Conservation (phyloP, 345 rosid species). For the Gossypium australe region DNA sequence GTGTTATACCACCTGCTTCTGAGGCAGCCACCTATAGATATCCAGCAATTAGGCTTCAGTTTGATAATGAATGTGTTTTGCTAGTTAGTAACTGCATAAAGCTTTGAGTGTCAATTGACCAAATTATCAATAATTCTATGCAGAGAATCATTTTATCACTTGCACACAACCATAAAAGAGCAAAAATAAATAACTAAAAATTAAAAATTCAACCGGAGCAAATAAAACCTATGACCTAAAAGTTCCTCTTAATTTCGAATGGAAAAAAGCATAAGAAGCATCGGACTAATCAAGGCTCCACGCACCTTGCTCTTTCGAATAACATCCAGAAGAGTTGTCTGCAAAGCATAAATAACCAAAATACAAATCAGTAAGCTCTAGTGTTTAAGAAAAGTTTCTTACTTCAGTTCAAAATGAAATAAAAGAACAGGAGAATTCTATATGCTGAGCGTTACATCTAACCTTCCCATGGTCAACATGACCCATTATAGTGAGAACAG, state of each 20-base stretch:
- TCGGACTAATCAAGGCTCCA: constrained; percentile 18
- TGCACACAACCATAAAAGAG: neutral
- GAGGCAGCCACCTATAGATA: constrained; percentile 77
- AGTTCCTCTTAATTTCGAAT: neutral
- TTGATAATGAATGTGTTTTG: neutral
- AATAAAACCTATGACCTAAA: constrained; percentile 1
- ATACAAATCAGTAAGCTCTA: constrained; percentile 28
- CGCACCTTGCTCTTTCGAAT: constrained; percentile 93
- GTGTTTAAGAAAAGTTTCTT: neutral
- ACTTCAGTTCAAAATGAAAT: neutral
- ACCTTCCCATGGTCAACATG: constrained; percentile 99
- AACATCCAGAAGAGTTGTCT: constrained; percentile 94
- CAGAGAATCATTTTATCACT: constrained; percentile 2
- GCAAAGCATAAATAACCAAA: constrained; percentile 31
- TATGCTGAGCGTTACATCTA: constrained; percentile 7
- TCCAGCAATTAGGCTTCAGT: constrained; percentile 22
- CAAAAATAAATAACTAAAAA: neutral
- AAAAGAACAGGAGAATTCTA: neutral
- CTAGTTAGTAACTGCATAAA: constrained; percentile 13
- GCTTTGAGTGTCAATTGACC: constrained; percentile 7
- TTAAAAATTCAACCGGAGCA: neutral
- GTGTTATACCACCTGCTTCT: constrained; percentile 98
- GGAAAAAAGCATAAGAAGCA: constrained; percentile 7
- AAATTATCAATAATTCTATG: neutral
- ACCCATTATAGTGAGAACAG: constrained; percentile 99